Evolutionary conservation across 768 basidiomycete genomes (phyloP).

Genomic region (Podaxis sp.): DNA sequence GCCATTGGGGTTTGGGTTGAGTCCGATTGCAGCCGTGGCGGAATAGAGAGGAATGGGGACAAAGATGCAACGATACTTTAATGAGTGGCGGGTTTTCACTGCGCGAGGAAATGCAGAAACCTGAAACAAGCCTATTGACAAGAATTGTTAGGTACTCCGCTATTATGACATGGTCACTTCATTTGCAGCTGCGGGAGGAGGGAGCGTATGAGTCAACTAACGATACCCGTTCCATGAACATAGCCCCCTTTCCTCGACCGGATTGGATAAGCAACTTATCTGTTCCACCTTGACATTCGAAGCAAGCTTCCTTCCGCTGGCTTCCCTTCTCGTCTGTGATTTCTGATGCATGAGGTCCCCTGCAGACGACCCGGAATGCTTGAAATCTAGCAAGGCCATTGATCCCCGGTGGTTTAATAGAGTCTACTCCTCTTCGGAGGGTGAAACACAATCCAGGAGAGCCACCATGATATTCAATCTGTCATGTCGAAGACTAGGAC

Average conservation of each 20-base stretch:
- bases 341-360: neutral
- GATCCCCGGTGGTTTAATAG: neutral
- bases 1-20: neutral
- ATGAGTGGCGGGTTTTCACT: no score
- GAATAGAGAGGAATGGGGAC: neutral
- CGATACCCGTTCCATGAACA: no score
- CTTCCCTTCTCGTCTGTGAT: neutral
- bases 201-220: no score
- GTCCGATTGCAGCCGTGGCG: neutral
- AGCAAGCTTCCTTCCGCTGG: neutral
- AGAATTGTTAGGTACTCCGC: neutral
- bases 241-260: no score
- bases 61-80: no score
- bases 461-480: neutral
- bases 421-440: neutral
- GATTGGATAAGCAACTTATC: no score
- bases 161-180: neutral
- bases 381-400: neutral
- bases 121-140: neutral
- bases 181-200: no score
- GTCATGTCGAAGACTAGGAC: neutral
- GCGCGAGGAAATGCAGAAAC: neutral
- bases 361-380: neutral
- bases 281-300: neutral
- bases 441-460: neutral